A percentile compares a stretch with the other conserved stretches of the same genome.
Evolutionary conservation across 139 green algal species (phyloP).

Genomic region (Micromonas commoda): DNA sequence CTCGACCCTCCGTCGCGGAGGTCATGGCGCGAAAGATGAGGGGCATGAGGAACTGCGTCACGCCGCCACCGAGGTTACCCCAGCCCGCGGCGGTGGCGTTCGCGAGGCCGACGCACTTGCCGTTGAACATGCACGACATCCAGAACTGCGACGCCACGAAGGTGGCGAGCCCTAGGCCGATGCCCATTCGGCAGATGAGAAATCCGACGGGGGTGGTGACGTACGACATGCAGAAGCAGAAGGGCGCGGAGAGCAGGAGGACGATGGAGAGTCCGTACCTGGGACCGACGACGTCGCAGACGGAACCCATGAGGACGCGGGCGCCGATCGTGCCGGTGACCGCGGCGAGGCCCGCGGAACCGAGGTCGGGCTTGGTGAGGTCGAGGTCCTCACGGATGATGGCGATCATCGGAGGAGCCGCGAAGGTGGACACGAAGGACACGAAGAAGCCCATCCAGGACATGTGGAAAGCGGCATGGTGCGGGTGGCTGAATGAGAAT

Average conservation of each 20-base stretch:
- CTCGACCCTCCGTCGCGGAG: not conserved
- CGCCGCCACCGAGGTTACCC: slow-evolving; percentile 84
- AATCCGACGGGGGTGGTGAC: slow-evolving; percentile 54
- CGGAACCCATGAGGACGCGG: slow-evolving; percentile 58
- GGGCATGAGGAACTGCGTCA: slow-evolving; percentile 89
- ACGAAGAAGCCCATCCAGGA: slow-evolving; percentile 82
- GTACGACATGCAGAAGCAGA: slow-evolving; percentile 57
- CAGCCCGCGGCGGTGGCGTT: slow-evolving; percentile 82
- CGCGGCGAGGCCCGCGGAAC: too few relatives aligned
- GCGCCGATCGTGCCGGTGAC: slow-evolving; percentile 56
- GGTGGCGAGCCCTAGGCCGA: slow-evolving; percentile 69
- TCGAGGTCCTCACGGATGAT: slow-evolving; percentile 70
- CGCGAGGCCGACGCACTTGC: slow-evolving; percentile 76
- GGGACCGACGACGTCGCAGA: slow-evolving; percentile 70
- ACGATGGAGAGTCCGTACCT: slow-evolving; percentile 53
- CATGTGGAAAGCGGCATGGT: slow-evolving; percentile 67
- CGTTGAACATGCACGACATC: slow-evolving; percentile 80
- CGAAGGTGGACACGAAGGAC: slow-evolving; percentile 89
- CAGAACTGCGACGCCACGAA: slow-evolving; percentile 93
- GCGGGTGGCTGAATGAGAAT: slow-evolving; percentile 43
- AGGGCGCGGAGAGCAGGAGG: slow-evolving; percentile 50
- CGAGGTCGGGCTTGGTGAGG: slow-evolving; percentile 55
- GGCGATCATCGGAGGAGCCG: slow-evolving; percentile 64
- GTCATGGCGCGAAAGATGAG: slow-evolving; percentile 60
- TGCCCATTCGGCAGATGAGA: slow-evolving; percentile 66